Conservation (phyloP, 345 rosid genomes). For the Aegle marmelos region DNA sequence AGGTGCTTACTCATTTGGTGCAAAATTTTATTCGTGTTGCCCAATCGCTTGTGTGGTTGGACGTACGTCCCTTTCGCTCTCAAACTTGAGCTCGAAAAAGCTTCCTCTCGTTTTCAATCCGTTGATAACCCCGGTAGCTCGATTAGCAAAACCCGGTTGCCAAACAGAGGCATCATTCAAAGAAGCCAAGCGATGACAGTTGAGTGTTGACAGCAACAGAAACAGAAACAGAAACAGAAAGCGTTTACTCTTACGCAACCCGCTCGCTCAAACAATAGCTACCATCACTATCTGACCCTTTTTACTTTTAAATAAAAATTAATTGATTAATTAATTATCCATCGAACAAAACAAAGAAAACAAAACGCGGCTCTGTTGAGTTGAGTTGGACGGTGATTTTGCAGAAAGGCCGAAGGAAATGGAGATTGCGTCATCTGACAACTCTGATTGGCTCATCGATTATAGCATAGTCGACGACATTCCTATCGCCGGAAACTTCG, state of each 20-base stretch:
- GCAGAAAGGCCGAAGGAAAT: conserved; percentile 1
- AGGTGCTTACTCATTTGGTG: not conserved
- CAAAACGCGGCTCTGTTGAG: not conserved
- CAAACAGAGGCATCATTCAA: not conserved
- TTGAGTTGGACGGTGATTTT: not conserved
- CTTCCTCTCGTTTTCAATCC: too few species aligned
- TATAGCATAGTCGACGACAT: conserved; percentile 24
- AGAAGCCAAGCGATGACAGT: too few species aligned
- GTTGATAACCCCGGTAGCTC: too few species aligned
- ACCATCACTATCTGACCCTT: not conserved
- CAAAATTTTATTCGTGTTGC: not conserved
- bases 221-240: not conserved
- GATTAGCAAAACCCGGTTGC: not conserved
- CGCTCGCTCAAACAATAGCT: not conserved
- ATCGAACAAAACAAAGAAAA: not conserved
- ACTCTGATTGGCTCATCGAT: conserved; percentile 31
- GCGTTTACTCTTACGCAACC: not conserved
- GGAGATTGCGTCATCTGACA: conserved; percentile 17
- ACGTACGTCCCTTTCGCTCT: not conserved
- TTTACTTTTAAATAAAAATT: too few species aligned
- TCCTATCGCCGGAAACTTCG: conserved; percentile 12
- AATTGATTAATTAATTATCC: not conserved
- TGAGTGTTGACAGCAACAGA: too few species aligned
- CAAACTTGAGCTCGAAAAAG: not conserved
- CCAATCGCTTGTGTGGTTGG: not conserved